Base-by-base conservation (phyloP, 2,329 filamentous ascomycete species). In the Diaporthe nobilis region DNA sequence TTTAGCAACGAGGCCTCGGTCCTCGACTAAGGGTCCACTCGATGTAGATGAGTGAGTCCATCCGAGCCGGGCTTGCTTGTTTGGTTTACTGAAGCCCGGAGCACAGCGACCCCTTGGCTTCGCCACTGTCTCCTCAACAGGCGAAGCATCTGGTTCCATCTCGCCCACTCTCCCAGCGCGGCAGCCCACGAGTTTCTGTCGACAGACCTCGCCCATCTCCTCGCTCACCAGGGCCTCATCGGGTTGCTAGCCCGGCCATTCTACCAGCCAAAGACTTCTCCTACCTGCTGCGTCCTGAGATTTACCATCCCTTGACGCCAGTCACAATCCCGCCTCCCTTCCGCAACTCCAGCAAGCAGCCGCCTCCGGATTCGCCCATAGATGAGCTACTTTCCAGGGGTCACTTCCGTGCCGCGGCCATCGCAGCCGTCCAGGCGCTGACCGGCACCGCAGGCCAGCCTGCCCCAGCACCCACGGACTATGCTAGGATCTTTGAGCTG, bases 351-450 rank as follows among this genome's bases (percentile, higher is more conserved):
- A 84, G 91, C 28, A 88, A 92, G 77, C 91, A 92, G 78, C 92
- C 94, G 1, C 83, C 87, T 1, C 85, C 91, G 0, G 88, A 91
- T 39, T 91, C 93, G 0, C 87, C 94, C 0, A 89, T 98, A 42
- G 86, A 91, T 25, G 88, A 89, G 2, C 90, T 98, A 4, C 86
- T 98, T 9, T 85, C 89, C 0, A 85, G 88, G 2, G 95, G 95
- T 68, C 93, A 97, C 82, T 98, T 96, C 85, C 91, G 96, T 76
- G 91, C 92, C 22, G 94, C 95, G 10, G 95, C 95, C 76, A 91
- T 93, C 71, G 89, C 91, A 44, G 91, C 92, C 1, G 90, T 90
- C 0, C 89, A 91, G 75, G 87, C 90, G 49, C 87, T 95, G 17
- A 92, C 88, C 2, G 86, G 86, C 7, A 84, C 83, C n/a, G 83